Evolutionary conservation across 805 yeast species (phyloP), one percentile per base, ranked within the genome.

Genomic region (Metschnikowia anglica): DNA sequence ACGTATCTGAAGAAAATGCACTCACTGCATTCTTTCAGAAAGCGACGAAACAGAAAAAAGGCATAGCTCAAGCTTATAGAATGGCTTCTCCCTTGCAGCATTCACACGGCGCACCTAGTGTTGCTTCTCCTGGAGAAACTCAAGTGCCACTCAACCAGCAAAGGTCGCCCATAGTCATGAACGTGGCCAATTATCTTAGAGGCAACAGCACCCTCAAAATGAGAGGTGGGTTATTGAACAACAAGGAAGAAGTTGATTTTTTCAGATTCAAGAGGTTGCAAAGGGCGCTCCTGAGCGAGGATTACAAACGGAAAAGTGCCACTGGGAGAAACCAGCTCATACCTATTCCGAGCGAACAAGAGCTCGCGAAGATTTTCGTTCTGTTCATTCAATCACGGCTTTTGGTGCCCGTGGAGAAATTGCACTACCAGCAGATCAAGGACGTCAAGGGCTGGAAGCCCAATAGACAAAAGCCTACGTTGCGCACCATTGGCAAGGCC

Each of bases 201-300:
- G 77, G 79, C 53, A 76, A 85, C 62, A 60, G 69, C 25, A 63
- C 67, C n/a, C 71, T 91, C 49, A 93, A 91, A 59, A 85, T 83
- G 63, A 80, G 99, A 55, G 77, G 78, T 48, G 97, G 97, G 11
- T 62, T 83, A n/a, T 69, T 83, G 41, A 82, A 83, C 54, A 81
- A 84, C 42, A 77, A 77, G 49, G 66, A 60, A n/a, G 81, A 80
- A 36, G 76, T 79, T 26, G 96, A 88, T 46, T 89, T 93, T 63
- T 93, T 91, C 76, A 75, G 95, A 52, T 85, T 74, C 62, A 91
- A 91, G 63, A 78, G 99, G 56, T 84, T 88, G 32, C 67, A 79
- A 11, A 73, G 98, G 52, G 95, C 95, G 1, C 72, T 91, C 44
- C 66, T 80, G 26, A 79, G 88, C 41, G 83, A 78, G 1, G 90